Conservation (phyloP, 306 rosid genomes). For the Pterocarpus macrocarpus region DNA sequence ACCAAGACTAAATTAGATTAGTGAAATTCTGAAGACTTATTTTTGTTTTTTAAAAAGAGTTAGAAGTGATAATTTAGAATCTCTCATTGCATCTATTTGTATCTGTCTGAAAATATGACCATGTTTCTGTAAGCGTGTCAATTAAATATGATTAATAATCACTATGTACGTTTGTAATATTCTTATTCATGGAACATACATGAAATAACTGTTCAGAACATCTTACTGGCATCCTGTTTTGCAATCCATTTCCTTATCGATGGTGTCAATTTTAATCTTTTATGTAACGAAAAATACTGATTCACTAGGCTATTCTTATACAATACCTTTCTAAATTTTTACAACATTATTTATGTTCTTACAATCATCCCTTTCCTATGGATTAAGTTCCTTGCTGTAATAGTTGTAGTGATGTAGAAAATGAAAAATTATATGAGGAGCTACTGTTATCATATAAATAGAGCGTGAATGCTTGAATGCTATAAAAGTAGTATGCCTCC, state of each 20-base stretch:
- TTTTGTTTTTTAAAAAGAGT: not conserved
- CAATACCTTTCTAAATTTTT: not conserved
- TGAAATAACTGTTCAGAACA: not conserved
- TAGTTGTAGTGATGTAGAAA: not conserved
- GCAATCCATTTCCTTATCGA: not conserved
- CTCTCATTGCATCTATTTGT: not conserved
- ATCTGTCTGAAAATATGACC: not conserved
- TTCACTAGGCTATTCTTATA: not conserved
- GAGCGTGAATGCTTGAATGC: not conserved
- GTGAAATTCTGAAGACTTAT: not conserved
- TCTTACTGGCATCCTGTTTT: not conserved
- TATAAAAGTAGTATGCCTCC: not conserved
- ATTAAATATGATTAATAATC: too few relatives aligned
- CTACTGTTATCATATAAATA: not conserved
- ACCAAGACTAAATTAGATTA: not conserved
- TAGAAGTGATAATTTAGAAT: too few relatives aligned
- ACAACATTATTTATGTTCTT: not conserved
- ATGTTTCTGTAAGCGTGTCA: not conserved
- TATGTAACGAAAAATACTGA: too few relatives aligned
- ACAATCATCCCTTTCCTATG: not conserved
- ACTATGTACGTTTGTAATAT: too few relatives aligned
- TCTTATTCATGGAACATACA: not conserved
- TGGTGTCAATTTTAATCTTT: slow-evolving; percentile 1
- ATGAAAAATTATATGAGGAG: not conserved
- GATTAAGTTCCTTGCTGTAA: not conserved